Evolutionary conservation across 805 yeast genomes (phyloP).

Genomic region (Myxozyma udenii): DNA sequence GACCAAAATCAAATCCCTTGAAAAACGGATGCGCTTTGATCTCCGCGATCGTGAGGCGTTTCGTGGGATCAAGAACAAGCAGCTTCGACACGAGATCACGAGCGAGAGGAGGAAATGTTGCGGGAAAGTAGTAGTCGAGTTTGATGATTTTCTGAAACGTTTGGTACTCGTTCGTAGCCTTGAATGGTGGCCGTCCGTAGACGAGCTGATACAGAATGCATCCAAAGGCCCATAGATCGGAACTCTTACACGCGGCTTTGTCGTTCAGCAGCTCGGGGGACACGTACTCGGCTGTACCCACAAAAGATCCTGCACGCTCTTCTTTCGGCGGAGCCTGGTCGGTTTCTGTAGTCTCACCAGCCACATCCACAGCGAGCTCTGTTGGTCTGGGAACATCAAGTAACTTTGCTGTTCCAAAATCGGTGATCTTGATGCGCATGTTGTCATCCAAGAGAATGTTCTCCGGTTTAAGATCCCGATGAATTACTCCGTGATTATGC

Average conservation of each 20-base stretch:
- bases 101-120: constrained; percentile 59
- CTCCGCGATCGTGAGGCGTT: constrained; percentile 55
- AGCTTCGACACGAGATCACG: constrained; percentile 65
- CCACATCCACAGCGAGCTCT: not conserved
- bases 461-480: constrained; percentile 93
- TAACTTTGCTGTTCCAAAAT: constrained; percentile 95
- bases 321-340: constrained; percentile 2
- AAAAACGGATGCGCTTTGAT: constrained; percentile 75
- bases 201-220: constrained; percentile 82
- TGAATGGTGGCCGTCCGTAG: constrained; percentile 84
- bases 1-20: constrained; percentile 62
- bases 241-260: constrained; percentile 76
- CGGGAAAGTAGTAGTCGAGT: constrained; percentile 68
- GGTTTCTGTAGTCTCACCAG: not conserved
- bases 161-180: constrained; percentile 77
- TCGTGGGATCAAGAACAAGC: constrained; percentile 66
- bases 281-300: constrained; percentile 96
- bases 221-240: constrained; percentile 94
- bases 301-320: constrained; percentile 61
- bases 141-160: constrained; percentile 86
- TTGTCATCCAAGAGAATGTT: constrained; percentile 81
- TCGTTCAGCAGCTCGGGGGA: constrained; percentile 81
- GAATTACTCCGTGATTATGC: constrained; percentile 86
- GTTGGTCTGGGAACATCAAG: constrained; percentile 41
- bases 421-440: constrained; percentile 87